Percentiles rank a stretch among this genome's conserved stretches.
These are phyloP conservation scores for Carpediemonas membranifera DNA, from an alignment of 78 protist species.

Conservation along the genomic window DNA sequence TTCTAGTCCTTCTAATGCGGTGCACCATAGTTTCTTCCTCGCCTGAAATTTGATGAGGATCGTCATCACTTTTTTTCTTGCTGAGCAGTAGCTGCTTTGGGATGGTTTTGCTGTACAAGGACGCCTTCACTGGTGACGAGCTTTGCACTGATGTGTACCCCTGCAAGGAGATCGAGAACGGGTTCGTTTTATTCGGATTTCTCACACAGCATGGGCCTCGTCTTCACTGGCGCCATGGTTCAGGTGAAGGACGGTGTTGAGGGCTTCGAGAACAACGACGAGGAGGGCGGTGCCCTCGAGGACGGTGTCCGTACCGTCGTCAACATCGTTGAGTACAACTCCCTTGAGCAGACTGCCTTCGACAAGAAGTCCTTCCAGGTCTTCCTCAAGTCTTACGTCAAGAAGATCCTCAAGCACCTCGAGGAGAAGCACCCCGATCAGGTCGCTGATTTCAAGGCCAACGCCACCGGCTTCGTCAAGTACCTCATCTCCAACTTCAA, in stretches of 20 bases:
- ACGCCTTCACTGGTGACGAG: neutral
- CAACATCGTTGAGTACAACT: neutral
- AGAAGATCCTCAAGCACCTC: neutral
- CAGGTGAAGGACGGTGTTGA: no score
- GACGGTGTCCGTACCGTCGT: neutral
- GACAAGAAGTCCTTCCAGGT: conserved; percentile 18
- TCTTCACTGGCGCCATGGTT: no score
- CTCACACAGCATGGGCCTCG: no score
- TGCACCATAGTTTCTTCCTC: no score
- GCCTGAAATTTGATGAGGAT: no score
- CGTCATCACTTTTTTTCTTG: no score
- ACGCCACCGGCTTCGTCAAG: conserved; percentile 2
- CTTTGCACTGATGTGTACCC: conserved; percentile 6
- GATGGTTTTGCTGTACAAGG: no score
- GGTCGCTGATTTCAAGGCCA: neutral
- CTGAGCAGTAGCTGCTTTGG: no score
- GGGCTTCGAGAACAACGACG: neutral
- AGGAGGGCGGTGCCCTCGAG: neutral
- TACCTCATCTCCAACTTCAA: neutral
- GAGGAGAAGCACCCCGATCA: conserved; percentile 7
- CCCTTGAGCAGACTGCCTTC: conserved; percentile 13
- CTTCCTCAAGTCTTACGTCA: conserved; percentile 3
- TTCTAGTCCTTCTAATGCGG: no score
- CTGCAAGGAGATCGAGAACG: neutral
- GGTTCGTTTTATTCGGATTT: neutral